phyloP scores from a whole-genome alignment of 139 green algal species.

The Limnomonas spitsbergensis region DNA sequence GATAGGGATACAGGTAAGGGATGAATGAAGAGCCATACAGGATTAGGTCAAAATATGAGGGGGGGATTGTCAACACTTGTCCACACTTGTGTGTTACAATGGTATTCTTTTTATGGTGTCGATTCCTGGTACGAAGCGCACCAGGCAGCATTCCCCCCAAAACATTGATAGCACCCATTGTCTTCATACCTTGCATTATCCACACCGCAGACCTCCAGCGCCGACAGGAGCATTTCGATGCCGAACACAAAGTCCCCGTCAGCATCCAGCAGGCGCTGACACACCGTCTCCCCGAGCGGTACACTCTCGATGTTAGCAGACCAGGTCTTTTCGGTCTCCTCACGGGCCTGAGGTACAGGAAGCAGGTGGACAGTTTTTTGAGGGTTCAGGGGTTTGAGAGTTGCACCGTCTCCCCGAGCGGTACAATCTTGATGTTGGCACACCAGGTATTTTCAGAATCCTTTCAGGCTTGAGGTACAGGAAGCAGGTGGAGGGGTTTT shows the following conservation, averaged over 20 bases:
- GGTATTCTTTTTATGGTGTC: too few species aligned
- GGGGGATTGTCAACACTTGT: too few species aligned
- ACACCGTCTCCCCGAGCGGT: neutral
- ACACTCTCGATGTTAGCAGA: neutral
- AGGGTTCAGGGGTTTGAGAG: too few species aligned
- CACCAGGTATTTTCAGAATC: neutral
- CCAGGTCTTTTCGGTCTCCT: neutral
- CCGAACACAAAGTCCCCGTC: slow-evolving; percentile 8
- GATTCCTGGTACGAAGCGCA: too few species aligned
- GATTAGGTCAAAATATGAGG: too few species aligned
- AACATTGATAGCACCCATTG: neutral
- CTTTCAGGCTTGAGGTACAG: neutral
- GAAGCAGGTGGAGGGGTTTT: neutral
- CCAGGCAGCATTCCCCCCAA: neutral
- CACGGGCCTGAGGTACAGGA: neutral
- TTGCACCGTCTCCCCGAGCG: neutral
- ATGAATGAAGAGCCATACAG: too few species aligned
- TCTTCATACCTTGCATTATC: slow-evolving; percentile 71
- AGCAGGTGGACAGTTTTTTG: neutral
- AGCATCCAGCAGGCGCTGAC: neutral
- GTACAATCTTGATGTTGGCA: neutral
- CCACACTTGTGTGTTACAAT: too few species aligned
- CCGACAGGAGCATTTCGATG: slow-evolving; percentile 72
- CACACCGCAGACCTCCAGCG: slow-evolving; percentile 80
- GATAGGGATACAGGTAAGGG: too few species aligned